phyloP scores from a whole-genome alignment of 208 protist genomes.

The Leishmania lainsoni region DNA sequence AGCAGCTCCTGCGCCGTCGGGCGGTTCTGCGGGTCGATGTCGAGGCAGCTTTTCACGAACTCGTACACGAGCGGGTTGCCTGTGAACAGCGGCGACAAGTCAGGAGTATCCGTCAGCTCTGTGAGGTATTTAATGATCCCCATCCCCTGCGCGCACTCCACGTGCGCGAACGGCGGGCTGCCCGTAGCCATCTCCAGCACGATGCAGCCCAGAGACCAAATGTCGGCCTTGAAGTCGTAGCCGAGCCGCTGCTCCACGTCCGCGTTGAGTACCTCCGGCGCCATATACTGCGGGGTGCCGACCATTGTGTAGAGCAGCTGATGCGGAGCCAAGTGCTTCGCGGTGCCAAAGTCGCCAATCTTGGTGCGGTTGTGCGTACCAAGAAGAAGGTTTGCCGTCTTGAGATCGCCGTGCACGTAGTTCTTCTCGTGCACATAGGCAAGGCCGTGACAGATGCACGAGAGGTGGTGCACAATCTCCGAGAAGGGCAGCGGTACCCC shows the following conservation, averaged over 20 bases:
- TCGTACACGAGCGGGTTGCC: conserved; percentile 74
- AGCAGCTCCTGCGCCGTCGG: conserved; percentile 78
- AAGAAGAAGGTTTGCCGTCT: conserved; percentile 91
- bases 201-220: conserved; percentile 92
- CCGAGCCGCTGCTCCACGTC: conserved; percentile 54
- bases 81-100: conserved; percentile 72
- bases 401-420: conserved; percentile 92
- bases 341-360: conserved; percentile 95
- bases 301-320: conserved; percentile 81
- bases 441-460: conserved; percentile 84
- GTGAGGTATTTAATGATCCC: conserved; percentile 85
- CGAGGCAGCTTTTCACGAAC: conserved; percentile 78
- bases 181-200: conserved; percentile 89
- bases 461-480: conserved; percentile 75
- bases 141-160: conserved; percentile 75
- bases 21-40: conserved; percentile 67
- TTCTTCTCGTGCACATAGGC: conserved; percentile 88
- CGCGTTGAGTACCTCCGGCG: conserved; percentile 86
- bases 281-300: conserved; percentile 94
- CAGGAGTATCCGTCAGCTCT: conserved; percentile 73
- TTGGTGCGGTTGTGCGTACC: conserved; percentile 83
- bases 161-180: conserved; percentile 68
- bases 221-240: conserved; percentile 90
- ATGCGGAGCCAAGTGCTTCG: conserved; percentile 73
- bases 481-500: conserved; percentile 65